phyloP scores from a whole-genome alignment of 1,284 basidiomycete species.

The Uromyces viciae-fabae region DNA sequence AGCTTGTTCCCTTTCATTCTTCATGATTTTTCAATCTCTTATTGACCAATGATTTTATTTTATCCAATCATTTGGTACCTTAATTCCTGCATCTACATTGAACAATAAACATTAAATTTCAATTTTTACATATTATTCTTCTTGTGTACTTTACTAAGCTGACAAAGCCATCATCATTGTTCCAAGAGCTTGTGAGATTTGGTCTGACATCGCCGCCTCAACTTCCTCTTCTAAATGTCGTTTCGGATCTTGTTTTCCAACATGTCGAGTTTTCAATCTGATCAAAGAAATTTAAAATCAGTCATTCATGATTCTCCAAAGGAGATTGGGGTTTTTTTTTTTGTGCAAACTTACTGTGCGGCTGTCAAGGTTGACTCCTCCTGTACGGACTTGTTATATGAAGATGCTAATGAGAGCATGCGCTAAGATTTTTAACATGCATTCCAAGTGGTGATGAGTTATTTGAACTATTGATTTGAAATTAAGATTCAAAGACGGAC shows the following conservation, averaged over 20 bases:
- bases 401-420: conserved; percentile 66
- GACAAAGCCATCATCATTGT: conserved; percentile 47
- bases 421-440: conserved; percentile 11
- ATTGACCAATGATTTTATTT: too few relatives aligned
- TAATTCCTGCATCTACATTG: too few relatives aligned
- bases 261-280: conserved; percentile 60
- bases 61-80: too few relatives aligned
- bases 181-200: conserved; percentile 69
- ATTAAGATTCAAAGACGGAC: conserved; percentile 58
- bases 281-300: background rate
- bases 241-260: conserved; percentile 96
- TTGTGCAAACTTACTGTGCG: conserved; percentile 61
- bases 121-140: conserved; percentile 11
- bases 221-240: conserved; percentile 91
- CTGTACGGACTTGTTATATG: conserved; percentile 92
- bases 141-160: background rate
- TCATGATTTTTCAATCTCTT: too few relatives aligned
- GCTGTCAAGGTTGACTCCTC: conserved; percentile 86
- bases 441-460: too few relatives aligned
- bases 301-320: background rate
- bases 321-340: background rate
- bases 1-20: too few relatives aligned
- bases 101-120: too few relatives aligned
- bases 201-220: conserved; percentile 92
- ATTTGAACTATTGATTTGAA: too few relatives aligned